Evolutionary conservation across 1,139 yeast genomes (phyloP).

Genomic region (Geotrichum restrictum): DNA sequence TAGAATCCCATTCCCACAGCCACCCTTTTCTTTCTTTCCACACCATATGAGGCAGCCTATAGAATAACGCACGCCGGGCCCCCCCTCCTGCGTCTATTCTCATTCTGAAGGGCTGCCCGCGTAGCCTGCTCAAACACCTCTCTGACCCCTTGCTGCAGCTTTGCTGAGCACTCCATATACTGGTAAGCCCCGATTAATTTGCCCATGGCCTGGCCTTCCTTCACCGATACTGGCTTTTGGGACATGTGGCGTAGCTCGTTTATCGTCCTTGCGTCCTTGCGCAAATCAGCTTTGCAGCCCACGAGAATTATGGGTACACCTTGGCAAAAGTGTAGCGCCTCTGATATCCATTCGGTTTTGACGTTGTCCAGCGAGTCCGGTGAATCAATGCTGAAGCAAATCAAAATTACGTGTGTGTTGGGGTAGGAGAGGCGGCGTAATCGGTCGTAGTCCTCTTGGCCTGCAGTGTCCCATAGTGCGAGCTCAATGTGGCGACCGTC

Average conservation of each 20-base stretch:
- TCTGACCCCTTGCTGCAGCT: constrained; percentile 69
- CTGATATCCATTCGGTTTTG: constrained; percentile 97
- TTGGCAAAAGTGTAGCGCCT: constrained; percentile 96
- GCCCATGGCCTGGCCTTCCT: constrained; percentile 86
- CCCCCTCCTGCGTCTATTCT: constrained; percentile 40
- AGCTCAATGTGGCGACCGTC: constrained; percentile 54
- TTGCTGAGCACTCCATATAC: constrained; percentile 83
- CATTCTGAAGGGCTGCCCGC: constrained; percentile 72
- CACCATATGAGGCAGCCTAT: constrained; percentile 39
- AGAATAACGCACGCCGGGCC: constrained; percentile 49
- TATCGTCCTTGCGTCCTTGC: constrained; percentile 70
- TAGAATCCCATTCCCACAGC: no score
- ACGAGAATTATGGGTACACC: constrained; percentile 90
- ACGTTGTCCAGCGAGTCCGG: constrained; percentile 96
- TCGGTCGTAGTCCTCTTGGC: constrained; percentile 98
- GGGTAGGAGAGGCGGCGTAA: constrained; percentile 95
- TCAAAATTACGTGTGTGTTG: constrained; percentile 91
- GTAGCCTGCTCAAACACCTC: constrained; percentile 88
- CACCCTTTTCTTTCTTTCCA: no score
- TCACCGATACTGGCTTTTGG: constrained; percentile 76
- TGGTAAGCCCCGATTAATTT: constrained; percentile 73
- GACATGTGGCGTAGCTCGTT: constrained; percentile 77
- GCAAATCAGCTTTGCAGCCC: constrained; percentile 87
- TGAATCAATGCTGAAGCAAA: constrained; percentile 86
- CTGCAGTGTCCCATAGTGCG: constrained; percentile 97